These are phyloP conservation scores for Teratosphaeria destructans DNA, from an alignment of 2,329 filamentous ascomycete species.

Conservation along the genomic window DNA sequence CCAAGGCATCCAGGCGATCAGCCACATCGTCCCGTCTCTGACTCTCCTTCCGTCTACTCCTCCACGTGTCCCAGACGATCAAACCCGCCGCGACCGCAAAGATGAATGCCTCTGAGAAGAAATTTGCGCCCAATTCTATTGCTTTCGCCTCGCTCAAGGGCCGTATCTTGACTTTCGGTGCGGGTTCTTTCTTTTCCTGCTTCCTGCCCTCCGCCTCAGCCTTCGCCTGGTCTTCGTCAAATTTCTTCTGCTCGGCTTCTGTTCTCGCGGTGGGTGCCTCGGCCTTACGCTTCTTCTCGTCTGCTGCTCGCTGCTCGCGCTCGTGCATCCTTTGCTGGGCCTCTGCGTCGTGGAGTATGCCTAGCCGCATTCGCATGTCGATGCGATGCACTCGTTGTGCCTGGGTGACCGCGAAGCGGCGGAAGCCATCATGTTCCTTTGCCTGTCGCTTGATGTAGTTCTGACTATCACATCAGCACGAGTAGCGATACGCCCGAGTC, in stretches of 20 bases:
- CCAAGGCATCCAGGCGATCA: conserved; percentile 48
- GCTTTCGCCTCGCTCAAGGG: conserved; percentile 57
- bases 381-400: conserved; percentile 55
- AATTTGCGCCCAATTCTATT: conserved; percentile 59
- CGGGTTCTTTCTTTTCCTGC: conserved; percentile 33
- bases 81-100: conserved; percentile 53
- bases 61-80: conserved; percentile 53
- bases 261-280: conserved; percentile 51
- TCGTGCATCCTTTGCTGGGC: conserved; percentile 43
- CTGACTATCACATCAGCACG: conserved; percentile 28
- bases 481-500: background rate
- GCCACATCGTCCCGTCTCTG: conserved; percentile 50
- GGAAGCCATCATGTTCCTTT: conserved; percentile 57
- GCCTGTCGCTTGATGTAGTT: conserved; percentile 59
- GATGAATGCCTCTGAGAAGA: conserved; percentile 57
- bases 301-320: conserved; percentile 45
- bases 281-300: conserved; percentile 40
- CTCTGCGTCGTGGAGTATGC: conserved; percentile 51
- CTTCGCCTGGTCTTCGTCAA: conserved; percentile 44
- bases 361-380: conserved; percentile 59
- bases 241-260: conserved; percentile 47
- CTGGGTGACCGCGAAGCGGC: conserved; percentile 49
- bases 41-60: conserved; percentile 50
- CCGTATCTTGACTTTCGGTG: conserved; percentile 40
- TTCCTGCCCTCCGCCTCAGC: conserved; percentile 26